Evolutionary conservation across 371 early-diverging fungal species (phyloP), one percentile per base, ranked within the genome.

Genomic region (Apophysomyces variabilis): DNA sequence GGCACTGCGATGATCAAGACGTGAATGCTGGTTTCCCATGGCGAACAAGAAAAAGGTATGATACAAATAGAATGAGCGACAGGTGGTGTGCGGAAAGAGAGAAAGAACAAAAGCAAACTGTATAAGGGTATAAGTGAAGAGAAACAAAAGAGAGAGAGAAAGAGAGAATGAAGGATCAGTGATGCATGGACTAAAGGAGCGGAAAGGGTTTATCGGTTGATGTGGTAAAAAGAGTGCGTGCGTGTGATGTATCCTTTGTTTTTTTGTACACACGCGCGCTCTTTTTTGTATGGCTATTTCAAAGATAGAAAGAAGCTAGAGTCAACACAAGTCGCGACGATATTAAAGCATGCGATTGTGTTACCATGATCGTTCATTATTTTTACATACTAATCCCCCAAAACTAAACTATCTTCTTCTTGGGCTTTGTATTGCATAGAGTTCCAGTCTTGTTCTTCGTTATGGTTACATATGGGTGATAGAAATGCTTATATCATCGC

Each of bases 11-110:
- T 67, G 69, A 58, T 70, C 70, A 57, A 70, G 41, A 32, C 75
- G 72, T 46, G 79, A 78, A 46, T 71, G 65, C 43, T 76, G 76
- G 64, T 74, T 78, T 1, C 79, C 79, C 79, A 78, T 78, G 14
- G 46, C 32, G 32, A 26, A 26, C 32, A 26, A 26, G 32, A 26
- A 26, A 26, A 1, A 26, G 14, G 3, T 36, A 12, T 46, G 43
- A 41, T 57, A 44, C n/a, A 21, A 11, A 60, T 59, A 38, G 6
- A 57, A 46, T 21, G 57, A 14, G 44, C 6, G 26, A 58, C 26
- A 37, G 46, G 69, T 26, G 32, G 32, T 3, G 32, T 26, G 32
- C 32, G 32, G 32, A 26, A 26, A 26, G 32, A 26, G 32, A 26
- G 32, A 26, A 26, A 26, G 32, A 26, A 26, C 32, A 26, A 26